Percentiles rank a stretch among this genome's conserved stretches.
phyloP scores from a whole-genome alignment of 208 protist genomes.

The Angomonas deanei region DNA sequence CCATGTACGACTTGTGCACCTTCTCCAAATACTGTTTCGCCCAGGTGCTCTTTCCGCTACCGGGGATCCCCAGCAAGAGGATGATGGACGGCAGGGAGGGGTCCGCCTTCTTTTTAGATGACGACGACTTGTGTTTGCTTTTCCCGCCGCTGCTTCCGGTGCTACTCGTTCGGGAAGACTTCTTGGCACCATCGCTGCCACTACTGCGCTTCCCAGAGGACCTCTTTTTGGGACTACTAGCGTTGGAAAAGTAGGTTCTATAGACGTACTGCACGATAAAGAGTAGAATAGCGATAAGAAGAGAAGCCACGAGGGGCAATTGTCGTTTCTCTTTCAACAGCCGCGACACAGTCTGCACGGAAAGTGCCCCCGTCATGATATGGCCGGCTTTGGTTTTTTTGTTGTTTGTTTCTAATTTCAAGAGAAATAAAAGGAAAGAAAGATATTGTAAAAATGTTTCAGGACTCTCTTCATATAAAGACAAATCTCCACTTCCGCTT shows the following conservation, averaged over 20 bases:
- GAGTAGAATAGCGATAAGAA: background rate
- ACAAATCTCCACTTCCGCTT: too few relatives aligned
- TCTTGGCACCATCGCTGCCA: slow-evolving; percentile 3
- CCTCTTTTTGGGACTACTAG: slow-evolving; percentile 2
- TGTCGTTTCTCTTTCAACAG: too few relatives aligned
- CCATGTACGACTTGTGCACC: slow-evolving; percentile 49
- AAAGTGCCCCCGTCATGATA: too few relatives aligned
- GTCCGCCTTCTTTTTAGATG: slow-evolving; percentile 19
- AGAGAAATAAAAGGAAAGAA: background rate
- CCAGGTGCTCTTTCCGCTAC: slow-evolving; percentile 82
- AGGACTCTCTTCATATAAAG: too few relatives aligned
- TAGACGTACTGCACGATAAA: slow-evolving; percentile 3
- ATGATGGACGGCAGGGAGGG: slow-evolving; percentile 50
- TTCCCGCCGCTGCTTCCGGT: slow-evolving; percentile 4
- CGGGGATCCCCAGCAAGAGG: slow-evolving; percentile 64
- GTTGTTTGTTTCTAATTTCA: too few relatives aligned
- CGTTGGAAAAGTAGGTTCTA: background rate
- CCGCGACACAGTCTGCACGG: too few relatives aligned
- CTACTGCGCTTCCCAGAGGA: slow-evolving; percentile 4
- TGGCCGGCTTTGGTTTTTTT: too few relatives aligned
- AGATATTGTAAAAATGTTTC: too few relatives aligned
- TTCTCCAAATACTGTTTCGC: slow-evolving; percentile 51
- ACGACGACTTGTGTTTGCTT: slow-evolving; percentile 6
- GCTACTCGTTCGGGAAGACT: slow-evolving; percentile 12
- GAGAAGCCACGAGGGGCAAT: background rate